These are phyloP conservation scores for Mortierella sp. DNA, from an alignment of 371 early-diverging fungal genomes.

Conservation along the genomic window DNA sequence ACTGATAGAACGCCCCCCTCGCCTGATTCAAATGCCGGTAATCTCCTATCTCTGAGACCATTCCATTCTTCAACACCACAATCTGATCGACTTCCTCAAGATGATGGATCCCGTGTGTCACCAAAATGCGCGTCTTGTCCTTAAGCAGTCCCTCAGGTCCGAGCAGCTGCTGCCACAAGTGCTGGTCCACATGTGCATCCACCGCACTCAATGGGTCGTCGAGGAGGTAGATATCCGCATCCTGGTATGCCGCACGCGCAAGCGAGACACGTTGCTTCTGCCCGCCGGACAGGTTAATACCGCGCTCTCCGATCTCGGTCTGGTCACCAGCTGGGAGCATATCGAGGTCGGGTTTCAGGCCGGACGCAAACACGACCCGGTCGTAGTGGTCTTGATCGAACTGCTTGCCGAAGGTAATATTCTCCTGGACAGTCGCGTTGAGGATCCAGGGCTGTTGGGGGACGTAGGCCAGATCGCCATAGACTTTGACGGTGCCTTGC, in stretches of 20 bases:
- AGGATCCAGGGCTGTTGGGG: constrained; percentile 84
- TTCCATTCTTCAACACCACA: constrained; percentile 80
- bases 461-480: constrained; percentile 77
- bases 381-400: constrained; percentile 72
- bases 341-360: constrained; percentile 71
- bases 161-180: constrained; percentile 76
- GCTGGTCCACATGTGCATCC: constrained; percentile 81
- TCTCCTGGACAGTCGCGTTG: constrained; percentile 78
- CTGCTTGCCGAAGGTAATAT: constrained; percentile 78
- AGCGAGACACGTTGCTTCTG: constrained; percentile 71
- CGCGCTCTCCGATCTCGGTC: constrained; percentile 84
- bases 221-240: constrained; percentile 79
- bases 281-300: constrained; percentile 75
- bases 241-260: constrained; percentile 74
- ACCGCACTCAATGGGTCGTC: constrained; percentile 84
- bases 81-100: constrained; percentile 68
- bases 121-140: constrained; percentile 75
- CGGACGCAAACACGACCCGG: constrained; percentile 61
- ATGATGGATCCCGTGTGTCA: constrained; percentile 84
- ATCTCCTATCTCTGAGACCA: constrained; percentile 75
- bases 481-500: constrained; percentile 62
- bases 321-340: constrained; percentile 77
- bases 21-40: constrained; percentile 51
- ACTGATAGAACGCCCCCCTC: constrained; percentile 60
- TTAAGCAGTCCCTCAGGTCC: constrained; percentile 78